phyloP scores from a whole-genome alignment of 192 early-diverging fungal genomes.

The Gryganskiella cystojenkinii region DNA sequence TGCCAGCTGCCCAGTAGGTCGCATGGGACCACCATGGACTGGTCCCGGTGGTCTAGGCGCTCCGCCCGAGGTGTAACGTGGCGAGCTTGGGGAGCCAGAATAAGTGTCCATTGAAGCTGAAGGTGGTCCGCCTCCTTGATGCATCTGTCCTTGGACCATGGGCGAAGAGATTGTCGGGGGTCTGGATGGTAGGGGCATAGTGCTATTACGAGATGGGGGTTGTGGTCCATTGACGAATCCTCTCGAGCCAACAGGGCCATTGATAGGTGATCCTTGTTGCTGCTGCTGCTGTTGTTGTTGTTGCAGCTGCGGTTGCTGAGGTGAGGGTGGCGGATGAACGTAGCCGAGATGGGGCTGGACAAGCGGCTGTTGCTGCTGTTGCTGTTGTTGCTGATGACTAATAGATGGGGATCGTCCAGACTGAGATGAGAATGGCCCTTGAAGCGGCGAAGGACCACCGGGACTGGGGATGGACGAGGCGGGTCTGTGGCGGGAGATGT shows the following conservation, averaged over 20 bases:
- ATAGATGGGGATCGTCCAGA: conserved; percentile 12
- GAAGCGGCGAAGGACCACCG: conserved; percentile 8
- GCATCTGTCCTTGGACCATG: conserved; percentile 15
- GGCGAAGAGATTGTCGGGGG: conserved; percentile 35
- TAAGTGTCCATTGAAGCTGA: conserved; percentile 14
- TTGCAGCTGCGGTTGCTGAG: conserved; percentile 18
- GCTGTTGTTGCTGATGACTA: neutral
- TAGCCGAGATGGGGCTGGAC: too few relatives aligned
- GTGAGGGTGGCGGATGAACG: conserved; percentile 6
- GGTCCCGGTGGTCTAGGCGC: conserved; percentile 18
- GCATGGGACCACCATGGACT: conserved; percentile 22
- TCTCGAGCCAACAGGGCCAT: neutral
- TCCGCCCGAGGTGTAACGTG: conserved; percentile 30
- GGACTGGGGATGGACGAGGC: conserved; percentile 9
- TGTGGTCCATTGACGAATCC: conserved; percentile 1
- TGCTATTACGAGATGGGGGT: neutral
- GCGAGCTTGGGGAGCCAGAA: neutral
- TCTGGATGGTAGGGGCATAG: conserved; percentile 16
- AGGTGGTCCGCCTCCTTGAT: conserved; percentile 13
- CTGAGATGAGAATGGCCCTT: conserved; percentile 26
- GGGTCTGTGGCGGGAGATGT: conserved; percentile 42
- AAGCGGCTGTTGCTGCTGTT: neutral
- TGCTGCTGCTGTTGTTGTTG: conserved; percentile 14
- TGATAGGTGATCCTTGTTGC: neutral
- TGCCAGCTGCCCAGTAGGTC: conserved; percentile 22